Evolutionary conservation across 2,329 filamentous ascomycete genomes (phyloP), one percentile per base, ranked within the genome.

Genomic region (Colletotrichum eremochloae): DNA sequence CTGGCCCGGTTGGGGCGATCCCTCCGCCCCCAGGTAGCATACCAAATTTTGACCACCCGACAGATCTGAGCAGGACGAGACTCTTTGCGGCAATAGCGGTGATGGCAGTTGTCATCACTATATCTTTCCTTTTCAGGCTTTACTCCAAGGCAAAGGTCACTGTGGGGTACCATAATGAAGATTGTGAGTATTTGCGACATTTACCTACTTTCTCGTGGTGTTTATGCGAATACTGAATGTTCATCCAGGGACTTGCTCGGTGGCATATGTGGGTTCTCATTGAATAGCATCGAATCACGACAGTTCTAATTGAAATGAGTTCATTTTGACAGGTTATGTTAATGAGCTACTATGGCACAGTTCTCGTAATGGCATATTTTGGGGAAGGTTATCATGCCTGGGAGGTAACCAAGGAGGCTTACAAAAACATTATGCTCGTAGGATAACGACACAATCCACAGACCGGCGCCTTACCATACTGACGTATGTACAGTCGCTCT

Each of bases 401-500:
- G 74, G 76, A 77, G 24, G 64, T 77, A 1, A 72, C 71, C 5
- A 57, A 61, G 14, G 57, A 73, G 11, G 38, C 68, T 5, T 75
- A 72, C 14, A 46, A 48, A 4, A 58, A 67, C 14, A 74, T 76
- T 0, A 60, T 66, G 0, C 71, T 68, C 33, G 74, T 74, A 61
- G 44, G 57, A 24, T 20, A 5, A 31, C 2, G 31, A 53, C 6
- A 6, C 7, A 18, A 15, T 15, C 0, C 18, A 53, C 9, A 5
- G 24, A 3, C 5, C 3, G 15, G 8, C 4, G 31, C 14, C 20
- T 24, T 14, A 24, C n/a, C 5, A 9, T 48, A 18, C 33, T 52
- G 7, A 67, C 8, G 8, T 46, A 3, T 31, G 3, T 50, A 18
- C 40, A 76, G 77, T 76, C 76, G 77, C 66, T 78, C 7, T 77